Evolutionary conservation across 2,329 filamentous ascomycete genomes (phyloP).

Genomic region (Fusarium begoniae): DNA sequence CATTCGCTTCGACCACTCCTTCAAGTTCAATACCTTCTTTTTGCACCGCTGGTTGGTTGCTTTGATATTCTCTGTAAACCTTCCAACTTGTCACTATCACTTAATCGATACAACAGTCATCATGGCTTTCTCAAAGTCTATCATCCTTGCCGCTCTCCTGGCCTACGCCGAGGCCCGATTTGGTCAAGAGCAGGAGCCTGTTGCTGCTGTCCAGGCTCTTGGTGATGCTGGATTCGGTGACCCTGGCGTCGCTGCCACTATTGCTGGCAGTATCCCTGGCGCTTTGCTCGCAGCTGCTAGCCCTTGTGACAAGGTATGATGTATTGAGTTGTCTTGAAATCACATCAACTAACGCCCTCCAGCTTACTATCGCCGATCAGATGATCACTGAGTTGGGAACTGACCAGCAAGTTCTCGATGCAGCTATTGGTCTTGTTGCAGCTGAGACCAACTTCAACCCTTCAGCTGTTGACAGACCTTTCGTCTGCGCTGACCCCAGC

Average conservation of each 20-base stretch:
- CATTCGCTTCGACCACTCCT: slow-evolving; percentile 41
- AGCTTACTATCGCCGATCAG: slow-evolving; percentile 71
- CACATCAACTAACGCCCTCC: slow-evolving; percentile 22
- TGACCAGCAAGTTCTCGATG: slow-evolving; percentile 67
- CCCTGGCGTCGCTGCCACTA: slow-evolving; percentile 69
- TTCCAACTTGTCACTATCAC: neutral
- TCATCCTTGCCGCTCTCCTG: slow-evolving; percentile 39
- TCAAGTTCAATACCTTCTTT: slow-evolving; percentile 24
- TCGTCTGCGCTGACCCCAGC: slow-evolving; percentile 69
- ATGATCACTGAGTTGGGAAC: slow-evolving; percentile 70
- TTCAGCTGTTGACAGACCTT: slow-evolving; percentile 66
- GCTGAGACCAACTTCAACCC: slow-evolving; percentile 81
- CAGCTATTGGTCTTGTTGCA: slow-evolving; percentile 69
- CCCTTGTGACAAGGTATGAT: slow-evolving; percentile 68
- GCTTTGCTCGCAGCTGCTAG: slow-evolving; percentile 72
- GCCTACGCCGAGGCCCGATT: slow-evolving; percentile 65
- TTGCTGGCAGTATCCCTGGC: slow-evolving; percentile 68
- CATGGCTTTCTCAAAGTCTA: slow-evolving; percentile 28
- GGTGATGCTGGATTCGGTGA: slow-evolving; percentile 57
- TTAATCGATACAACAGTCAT: neutral
- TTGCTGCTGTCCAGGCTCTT: slow-evolving; percentile 63
- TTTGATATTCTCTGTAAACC: slow-evolving; percentile 18
- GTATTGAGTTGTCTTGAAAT: neutral
- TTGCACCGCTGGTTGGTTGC: slow-evolving; percentile 36
- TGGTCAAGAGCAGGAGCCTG: slow-evolving; percentile 69